Evolutionary conservation across 225 moss, liverwort and hornwort species (phyloP).

Genomic region (Thuidium tamariscinum): DNA sequence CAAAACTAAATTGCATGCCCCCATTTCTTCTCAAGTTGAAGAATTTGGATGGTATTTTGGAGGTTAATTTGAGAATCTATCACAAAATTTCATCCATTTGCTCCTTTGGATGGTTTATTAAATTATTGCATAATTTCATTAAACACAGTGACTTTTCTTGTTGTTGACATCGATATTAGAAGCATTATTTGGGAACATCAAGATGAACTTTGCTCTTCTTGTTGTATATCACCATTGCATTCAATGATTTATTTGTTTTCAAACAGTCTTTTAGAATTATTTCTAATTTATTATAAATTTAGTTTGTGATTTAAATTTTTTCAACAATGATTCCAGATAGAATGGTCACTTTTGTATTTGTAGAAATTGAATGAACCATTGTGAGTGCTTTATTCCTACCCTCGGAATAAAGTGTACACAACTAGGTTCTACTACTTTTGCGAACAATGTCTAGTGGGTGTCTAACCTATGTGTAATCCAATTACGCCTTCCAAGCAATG

Average conservation of each 20-base stretch:
- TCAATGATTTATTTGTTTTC: background rate
- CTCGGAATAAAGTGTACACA: too few relatives aligned
- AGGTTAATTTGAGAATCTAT: fast-evolving
- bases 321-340: fast-evolving
- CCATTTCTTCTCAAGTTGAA: fast-evolving
- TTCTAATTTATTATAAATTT: background rate
- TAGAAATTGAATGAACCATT: background rate
- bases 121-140: background rate
- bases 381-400: too few relatives aligned
- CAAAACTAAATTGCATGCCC: too few relatives aligned
- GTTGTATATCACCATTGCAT: fast-evolving
- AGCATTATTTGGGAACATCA: fast-evolving
- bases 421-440: too few relatives aligned
- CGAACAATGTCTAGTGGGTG: too few relatives aligned
- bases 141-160: fast-evolving
- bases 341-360: background rate
- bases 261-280: fast-evolving
- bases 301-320: background rate
- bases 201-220: background rate
- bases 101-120: background rate
- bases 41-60: fast-evolving
- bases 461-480: too few relatives aligned
- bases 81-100: background rate
- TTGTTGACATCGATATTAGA: background rate
- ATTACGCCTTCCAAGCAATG: too few relatives aligned